Percentiles rank a stretch among this genome's conserved stretches.
phyloP scores from a whole-genome alignment of 257 asterid genomes.

The Solanum chmielewskii region DNA sequence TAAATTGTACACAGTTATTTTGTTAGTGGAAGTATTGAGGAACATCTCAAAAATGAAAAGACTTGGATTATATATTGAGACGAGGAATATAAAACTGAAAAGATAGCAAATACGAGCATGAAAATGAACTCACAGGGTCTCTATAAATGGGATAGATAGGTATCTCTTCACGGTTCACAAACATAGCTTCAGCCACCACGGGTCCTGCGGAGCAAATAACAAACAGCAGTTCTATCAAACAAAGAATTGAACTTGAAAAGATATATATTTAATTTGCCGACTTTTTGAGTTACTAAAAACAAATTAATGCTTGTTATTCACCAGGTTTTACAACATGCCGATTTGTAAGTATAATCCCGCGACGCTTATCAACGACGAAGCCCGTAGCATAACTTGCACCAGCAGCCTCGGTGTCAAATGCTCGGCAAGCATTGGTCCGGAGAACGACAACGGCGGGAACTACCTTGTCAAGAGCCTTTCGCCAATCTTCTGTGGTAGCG shows the following conservation, averaged over 20 bases:
- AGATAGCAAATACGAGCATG: neutral
- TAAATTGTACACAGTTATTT: neutral
- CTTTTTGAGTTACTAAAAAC: neutral
- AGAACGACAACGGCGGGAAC: constrained; percentile 97
- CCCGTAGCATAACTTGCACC: constrained; percentile 95
- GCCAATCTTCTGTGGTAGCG: constrained; percentile 89
- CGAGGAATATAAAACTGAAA: neutral
- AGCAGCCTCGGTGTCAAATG: constrained; percentile 89
- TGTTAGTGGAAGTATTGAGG: neutral
- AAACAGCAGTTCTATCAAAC: neutral
- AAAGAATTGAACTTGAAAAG: neutral
- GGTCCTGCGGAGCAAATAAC: constrained; percentile 44
- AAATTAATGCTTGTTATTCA: neutral
- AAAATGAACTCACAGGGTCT: constrained; percentile 75
- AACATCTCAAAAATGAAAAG: neutral
- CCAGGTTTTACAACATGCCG: constrained; percentile 98
- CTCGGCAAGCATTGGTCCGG: constrained; percentile 89
- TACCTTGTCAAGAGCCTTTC: constrained; percentile 70
- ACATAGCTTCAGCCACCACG: constrained; percentile 96
- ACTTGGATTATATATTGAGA: neutral
- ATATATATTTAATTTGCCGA: neutral
- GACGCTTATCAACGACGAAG: constrained; percentile 77
- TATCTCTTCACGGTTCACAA: constrained; percentile 87
- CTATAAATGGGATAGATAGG: constrained; percentile 85
- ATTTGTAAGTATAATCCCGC: constrained; percentile 91